Evolutionary conservation across 352 stramenopile species (phyloP).

Genomic region (Pythium apleroticum): DNA sequence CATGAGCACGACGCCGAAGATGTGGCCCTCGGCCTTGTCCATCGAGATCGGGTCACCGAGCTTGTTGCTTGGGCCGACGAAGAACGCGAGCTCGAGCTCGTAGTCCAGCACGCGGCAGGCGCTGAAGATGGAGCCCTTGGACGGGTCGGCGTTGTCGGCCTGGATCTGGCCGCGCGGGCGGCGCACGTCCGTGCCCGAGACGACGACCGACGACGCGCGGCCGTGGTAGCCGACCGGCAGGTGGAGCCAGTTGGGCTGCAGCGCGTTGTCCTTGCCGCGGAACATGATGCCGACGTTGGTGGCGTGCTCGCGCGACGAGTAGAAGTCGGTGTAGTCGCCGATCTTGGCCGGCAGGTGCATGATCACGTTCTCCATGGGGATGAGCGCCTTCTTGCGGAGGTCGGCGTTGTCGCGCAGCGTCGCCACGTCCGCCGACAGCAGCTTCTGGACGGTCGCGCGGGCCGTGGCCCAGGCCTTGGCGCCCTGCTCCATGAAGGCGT

Average conservation of each 20-base stretch:
- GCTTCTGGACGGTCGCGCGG: conserved; percentile 80
- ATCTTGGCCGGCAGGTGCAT: conserved; percentile 94
- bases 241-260: conserved; percentile 97
- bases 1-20: conserved; percentile 97
- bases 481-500: conserved; percentile 93
- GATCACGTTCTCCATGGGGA: conserved; percentile 67
- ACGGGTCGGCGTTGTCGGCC: conserved; percentile 86
- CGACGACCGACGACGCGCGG: conserved; percentile 90
- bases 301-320: conserved; percentile 95
- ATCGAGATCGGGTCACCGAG: conserved; percentile 89
- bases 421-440: conserved; percentile 78
- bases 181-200: conserved; percentile 80
- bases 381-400: conserved; percentile 73
- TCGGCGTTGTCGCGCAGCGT: conserved; percentile 79
- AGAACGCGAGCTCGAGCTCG: conserved; percentile 96
- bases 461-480: conserved; percentile 85
- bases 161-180: conserved; percentile 93
- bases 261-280: conserved; percentile 92
- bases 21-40: conserved; percentile 91
- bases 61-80: conserved; percentile 90
- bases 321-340: conserved; percentile 98
- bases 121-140: conserved; percentile 90
- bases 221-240: conserved; percentile 98
- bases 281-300: conserved; percentile 96
- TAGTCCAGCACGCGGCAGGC: conserved; percentile 94